Evolutionary conservation across 768 basidiomycete genomes (phyloP), one percentile per base, ranked within the genome.

Genomic region (Boletus rubropictus): DNA sequence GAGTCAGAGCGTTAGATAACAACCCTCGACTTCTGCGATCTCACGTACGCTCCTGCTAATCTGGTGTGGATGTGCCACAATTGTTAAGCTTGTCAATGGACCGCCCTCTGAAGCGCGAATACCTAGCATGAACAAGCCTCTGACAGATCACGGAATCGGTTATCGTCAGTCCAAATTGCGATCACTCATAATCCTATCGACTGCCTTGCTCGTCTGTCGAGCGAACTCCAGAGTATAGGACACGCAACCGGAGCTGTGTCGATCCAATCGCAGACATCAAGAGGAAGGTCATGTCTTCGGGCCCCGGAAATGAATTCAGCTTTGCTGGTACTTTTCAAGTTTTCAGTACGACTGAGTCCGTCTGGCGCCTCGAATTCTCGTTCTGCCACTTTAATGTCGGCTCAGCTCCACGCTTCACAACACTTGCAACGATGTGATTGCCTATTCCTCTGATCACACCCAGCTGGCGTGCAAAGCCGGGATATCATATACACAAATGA

Each of bases 401-500:
- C 14, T n/a, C 22, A 31, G 15, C n/a, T 10, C 22, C 15, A 12
- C 15, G 5, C 15, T 37, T 15, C 4, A 22, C 14, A 22, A 22
- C 14, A 22, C 21, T 15, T 15, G 14, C 15, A 38, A 15, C 3
- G 4, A n/a, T 14, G 10, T 1, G 8, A 5, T 21, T 40, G 27
- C 18, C 28, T 20, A 27, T 18, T 27, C 24, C 35, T 28, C 10
- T 7, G 28, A 29, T 25, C 4, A 24, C 10, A 7, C 18, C 27
- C 25, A 40, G 18, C n/a, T 34, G 32, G 4, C 17, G n/a, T 33
- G 5, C 11, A 24, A 40, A 31, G 5, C n/a, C n/a, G 3, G 15
- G 34, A 8, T 32, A 18, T 33, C 17, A 37, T 33, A 46, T 52
- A 7, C 34, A 36, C 44, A 56, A 29, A 41, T 22, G 25, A 50